Conservation (phyloP, 2,329 filamentous ascomycete species). For the Sporothrix protearum region DNA sequence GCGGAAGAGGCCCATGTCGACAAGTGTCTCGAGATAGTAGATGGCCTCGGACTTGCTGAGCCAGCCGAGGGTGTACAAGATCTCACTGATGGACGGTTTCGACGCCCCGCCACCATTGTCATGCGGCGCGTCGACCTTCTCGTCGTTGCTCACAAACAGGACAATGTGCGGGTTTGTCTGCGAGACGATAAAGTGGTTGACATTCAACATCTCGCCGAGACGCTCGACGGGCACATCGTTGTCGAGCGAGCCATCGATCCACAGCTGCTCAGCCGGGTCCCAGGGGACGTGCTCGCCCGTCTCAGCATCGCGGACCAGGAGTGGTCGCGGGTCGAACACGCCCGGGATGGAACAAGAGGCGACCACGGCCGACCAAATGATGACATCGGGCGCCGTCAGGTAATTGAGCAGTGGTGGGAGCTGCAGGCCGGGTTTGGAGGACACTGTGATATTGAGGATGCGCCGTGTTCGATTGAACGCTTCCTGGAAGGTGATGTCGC, state of each 20-base stretch:
- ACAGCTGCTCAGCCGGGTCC: slow-evolving; percentile 80
- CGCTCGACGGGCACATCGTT: slow-evolving; percentile 90
- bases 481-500: slow-evolving; percentile 91
- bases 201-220: slow-evolving; percentile 92
- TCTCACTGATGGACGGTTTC: slow-evolving; percentile 34
- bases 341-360: slow-evolving; percentile 90
- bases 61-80: slow-evolving; percentile 64
- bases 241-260: slow-evolving; percentile 93
- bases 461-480: slow-evolving; percentile 91
- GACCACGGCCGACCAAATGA: slow-evolving; percentile 96
- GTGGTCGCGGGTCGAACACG: slow-evolving; percentile 72
- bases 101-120: background rate
- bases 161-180: slow-evolving; percentile 95
- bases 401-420: slow-evolving; percentile 86
- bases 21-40: slow-evolving; percentile 74
- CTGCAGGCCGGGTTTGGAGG: slow-evolving; percentile 81
- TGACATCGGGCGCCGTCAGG: slow-evolving; percentile 85
- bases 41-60: slow-evolving; percentile 76
- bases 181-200: slow-evolving; percentile 96
- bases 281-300: slow-evolving; percentile 76
- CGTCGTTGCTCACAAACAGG: slow-evolving; percentile 76
- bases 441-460: slow-evolving; percentile 92
- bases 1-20: slow-evolving; percentile 76
- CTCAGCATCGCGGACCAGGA: slow-evolving; percentile 79
- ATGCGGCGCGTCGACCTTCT: slow-evolving; percentile 40